Base-by-base conservation (phyloP, 441 rosid genomes). In the Flueggea neowawraea region DNA sequence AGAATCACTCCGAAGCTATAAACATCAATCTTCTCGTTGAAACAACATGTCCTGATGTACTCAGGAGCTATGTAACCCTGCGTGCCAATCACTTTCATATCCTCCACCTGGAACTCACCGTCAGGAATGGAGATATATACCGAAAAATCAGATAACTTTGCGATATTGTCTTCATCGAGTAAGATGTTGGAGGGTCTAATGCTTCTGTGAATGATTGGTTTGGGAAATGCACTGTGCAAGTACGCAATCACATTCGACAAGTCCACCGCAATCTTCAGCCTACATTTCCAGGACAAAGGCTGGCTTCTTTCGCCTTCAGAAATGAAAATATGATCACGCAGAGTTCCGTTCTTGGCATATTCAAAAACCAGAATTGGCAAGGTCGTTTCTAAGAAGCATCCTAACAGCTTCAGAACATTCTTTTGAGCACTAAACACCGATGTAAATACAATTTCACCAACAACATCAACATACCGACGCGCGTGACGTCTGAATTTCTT, bases 401-500 rank as follows among this genome's bases (percentile, higher is more conserved):
- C 82, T 32, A 78, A 12, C 16, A 83, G 66, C 66, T 71, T 80
- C 6, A 82, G 55, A 6, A 73, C 12, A 52, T 78, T 80, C 36
- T 57, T 76, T 62, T 83, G 83, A 5, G 32, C 36, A 41, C 76
- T 76, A 84, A 75, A 80, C 56, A 69, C 74, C 6, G 84, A 82
- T 0, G 76, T 64, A 9, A 78, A 62, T 4, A 69, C 74, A 32
- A 78, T 73, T 43, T 70, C 62, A 15, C 9, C 49, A 54, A 15
- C 14, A n/a, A n/a, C 62, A 31, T 22, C 17, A 33, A 31, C 10
- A 13, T 9, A 53, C 0, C 13, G 39, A 52, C 33, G n/a, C 43
- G 11, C 43, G 41, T 32, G 45, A 11, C 45, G 45, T 11, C 45
- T 49, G 44, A n/a, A 32, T 31, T 16, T 45, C 54, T 55, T 64